A percentile compares a stretch with the other conserved stretches of the same genome.
These are phyloP conservation scores for Lyophyllum atratum DNA, from an alignment of 768 basidiomycete genomes.

Conservation along the genomic window DNA sequence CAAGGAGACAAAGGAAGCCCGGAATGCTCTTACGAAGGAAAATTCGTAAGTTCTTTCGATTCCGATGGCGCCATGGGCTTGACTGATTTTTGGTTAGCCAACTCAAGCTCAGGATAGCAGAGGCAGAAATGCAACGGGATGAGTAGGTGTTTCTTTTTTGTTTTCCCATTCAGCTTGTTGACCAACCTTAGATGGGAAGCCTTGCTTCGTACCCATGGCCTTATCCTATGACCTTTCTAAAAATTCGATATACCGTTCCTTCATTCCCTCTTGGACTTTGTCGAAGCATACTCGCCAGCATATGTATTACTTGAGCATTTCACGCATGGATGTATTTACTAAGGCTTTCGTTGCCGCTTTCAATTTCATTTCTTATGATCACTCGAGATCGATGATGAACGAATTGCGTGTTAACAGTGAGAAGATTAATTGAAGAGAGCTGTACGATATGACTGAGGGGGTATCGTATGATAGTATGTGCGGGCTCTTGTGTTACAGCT, in stretches of 20 bases:
- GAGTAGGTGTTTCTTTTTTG: slow-evolving; percentile 57
- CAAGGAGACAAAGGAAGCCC: slow-evolving; percentile 68
- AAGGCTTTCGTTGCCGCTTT: slow-evolving; percentile 1
- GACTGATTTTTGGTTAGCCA: slow-evolving; percentile 42
- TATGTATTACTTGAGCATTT: slow-evolving; percentile 17
- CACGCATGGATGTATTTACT: slow-evolving; percentile 19
- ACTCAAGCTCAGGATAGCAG: slow-evolving; percentile 68
- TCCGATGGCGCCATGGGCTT: background rate
- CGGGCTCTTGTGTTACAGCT: slow-evolving; percentile 17
- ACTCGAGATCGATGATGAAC: background rate
- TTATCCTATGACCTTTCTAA: slow-evolving; percentile 32
- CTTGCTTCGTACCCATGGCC: slow-evolving; percentile 53
- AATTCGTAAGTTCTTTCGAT: slow-evolving; percentile 62
- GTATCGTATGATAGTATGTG: slow-evolving; percentile 20
- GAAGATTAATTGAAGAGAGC: slow-evolving; percentile 7
- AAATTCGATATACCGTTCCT: slow-evolving; percentile 10
- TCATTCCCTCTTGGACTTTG: slow-evolving; percentile 10
- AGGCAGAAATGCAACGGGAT: slow-evolving; percentile 74
- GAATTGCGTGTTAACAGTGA: background rate
- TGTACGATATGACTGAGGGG: slow-evolving; percentile 15
- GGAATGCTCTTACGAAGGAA: slow-evolving; percentile 75
- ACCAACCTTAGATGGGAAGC: slow-evolving; percentile 59
- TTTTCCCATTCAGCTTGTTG: slow-evolving; percentile 5
- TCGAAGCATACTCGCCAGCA: slow-evolving; percentile 3
- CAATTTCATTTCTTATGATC: background rate